Conservation (phyloP, 495 filamentous ascomycete species). For the Margaritispora aquatica region DNA sequence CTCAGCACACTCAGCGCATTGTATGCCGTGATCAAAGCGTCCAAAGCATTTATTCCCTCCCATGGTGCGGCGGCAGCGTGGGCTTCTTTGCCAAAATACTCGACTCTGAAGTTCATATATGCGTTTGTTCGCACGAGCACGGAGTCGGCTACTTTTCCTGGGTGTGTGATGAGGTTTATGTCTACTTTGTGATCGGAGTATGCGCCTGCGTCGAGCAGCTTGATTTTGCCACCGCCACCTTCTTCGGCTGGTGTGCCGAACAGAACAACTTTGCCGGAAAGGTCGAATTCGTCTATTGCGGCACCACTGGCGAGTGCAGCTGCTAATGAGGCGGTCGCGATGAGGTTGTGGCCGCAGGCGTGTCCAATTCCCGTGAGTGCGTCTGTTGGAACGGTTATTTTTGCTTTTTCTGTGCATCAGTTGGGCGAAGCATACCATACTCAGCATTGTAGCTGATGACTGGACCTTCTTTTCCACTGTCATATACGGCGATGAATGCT, state of each 20-base stretch:
- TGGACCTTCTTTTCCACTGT: conserved; percentile 32
- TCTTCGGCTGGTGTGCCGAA: conserved; percentile 71
- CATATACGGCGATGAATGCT: conserved; percentile 41
- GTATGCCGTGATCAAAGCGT: conserved; percentile 17
- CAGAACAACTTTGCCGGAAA: conserved; percentile 53
- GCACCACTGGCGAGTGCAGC: conserved; percentile 52
- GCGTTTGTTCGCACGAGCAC: conserved; percentile 43
- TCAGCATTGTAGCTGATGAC: conserved; percentile 53
- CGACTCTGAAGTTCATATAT: conserved; percentile 39
- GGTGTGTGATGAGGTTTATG: conserved; percentile 58
- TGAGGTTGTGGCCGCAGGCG: conserved; percentile 66
- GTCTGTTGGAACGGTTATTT: conserved; percentile 29
- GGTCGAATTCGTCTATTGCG: conserved; percentile 35
- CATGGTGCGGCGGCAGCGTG: conserved; percentile 11
- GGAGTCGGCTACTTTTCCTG: conserved; percentile 36
- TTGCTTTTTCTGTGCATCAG: not conserved
- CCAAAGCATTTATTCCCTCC: conserved; percentile 17
- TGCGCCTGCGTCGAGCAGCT: conserved; percentile 54
- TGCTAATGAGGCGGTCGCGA: conserved; percentile 54
- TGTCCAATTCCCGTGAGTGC: conserved; percentile 44
- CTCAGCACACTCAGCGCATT: conserved; percentile 13
- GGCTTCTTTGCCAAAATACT: conserved; percentile 43
- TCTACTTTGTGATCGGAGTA: conserved; percentile 53
- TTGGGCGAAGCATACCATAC: conserved; percentile 41
- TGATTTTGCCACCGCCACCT: conserved; percentile 61